phyloP scores from a whole-genome alignment of 2,329 filamentous ascomycete species.

The Microdochium bolleyi region DNA sequence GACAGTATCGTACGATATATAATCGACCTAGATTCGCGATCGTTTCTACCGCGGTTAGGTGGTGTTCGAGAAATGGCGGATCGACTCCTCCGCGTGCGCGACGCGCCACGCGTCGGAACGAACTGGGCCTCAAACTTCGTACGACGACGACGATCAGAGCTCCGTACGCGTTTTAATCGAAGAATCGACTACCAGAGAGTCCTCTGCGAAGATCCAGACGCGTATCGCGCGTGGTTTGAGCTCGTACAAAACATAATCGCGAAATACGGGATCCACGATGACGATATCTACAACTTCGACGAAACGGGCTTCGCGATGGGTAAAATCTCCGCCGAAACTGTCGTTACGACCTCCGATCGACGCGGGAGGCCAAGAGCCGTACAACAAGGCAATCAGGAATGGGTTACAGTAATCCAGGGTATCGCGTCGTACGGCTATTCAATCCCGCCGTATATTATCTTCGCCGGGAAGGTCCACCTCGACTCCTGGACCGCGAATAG shows the following conservation, averaged over 20 bases:
- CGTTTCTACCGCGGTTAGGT: no score
- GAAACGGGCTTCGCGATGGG: conserved; percentile 23
- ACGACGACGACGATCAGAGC: no score
- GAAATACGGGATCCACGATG: conserved; percentile 12
- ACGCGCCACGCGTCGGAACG: conserved; percentile 10
- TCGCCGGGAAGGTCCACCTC: conserved; percentile 2
- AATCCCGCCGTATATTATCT: conserved; percentile 6
- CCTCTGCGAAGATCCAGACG: no score
- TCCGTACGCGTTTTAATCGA: no score
- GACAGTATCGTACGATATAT: no score
- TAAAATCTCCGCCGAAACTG: conserved; percentile 13
- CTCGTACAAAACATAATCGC: conserved; percentile 9
- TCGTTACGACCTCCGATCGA: no score
- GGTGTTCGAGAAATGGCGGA: background rate
- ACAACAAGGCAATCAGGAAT: conserved; percentile 18
- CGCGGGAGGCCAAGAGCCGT: no score
- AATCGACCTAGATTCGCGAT: no score
- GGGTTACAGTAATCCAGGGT: conserved; percentile 12
- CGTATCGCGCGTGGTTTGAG: no score
- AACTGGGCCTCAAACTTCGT: conserved; percentile 14
- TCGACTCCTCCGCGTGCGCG: conserved; percentile 3
- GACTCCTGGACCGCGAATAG: background rate
- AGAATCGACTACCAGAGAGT: conserved; percentile 14
- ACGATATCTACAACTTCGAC: conserved; percentile 16
- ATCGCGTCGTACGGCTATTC: conserved; percentile 6